Base-by-base conservation (phyloP, 495 filamentous ascomycete genomes). In the Penicillium daleae region DNA sequence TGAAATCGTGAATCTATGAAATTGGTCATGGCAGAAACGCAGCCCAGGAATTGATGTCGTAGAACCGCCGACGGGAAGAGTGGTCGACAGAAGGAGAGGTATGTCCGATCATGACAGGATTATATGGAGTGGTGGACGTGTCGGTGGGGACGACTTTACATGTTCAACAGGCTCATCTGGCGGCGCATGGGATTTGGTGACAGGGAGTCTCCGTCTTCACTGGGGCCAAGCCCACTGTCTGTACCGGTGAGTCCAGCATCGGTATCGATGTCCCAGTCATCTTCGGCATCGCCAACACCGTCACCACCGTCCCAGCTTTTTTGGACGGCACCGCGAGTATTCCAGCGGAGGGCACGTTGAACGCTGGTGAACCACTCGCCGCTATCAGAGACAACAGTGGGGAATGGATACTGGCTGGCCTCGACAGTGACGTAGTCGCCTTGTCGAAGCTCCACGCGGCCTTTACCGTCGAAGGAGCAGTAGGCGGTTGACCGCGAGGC, bases 291-390 rank as follows among this genome's bases (percentile, higher is more conserved):
- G 26, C 66, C 64, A 24, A 67, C 68, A 4, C 60, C 72, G 21
- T 71, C 66, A 7, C 68, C 72, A 7, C 80, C 82, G 29, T 86
- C 85, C 79, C 91, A 97, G 44, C 83, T 87, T 72, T 96, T 96
- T 76, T 97, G 93, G 61, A 87, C 85, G 13, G 92, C 92, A 24
- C 90, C 91, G 55, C 95, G 84, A 12, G 85, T 91, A 72, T 97
- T 97, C 95, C 95, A 99, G 52, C 93, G 85, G 60, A 99, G 82
- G 1, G 95, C 96, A 42, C 93, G 84, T 51, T 88, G 88, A 24
- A 99, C 90, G 68, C 90, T 94, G 71, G 97, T 89, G 77, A 99
- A 97, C 95, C 95, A 99, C 70, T 98, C 92, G 9, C 87, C 87
- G 50, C 81, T 80, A 67, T 83, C 78, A 37, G 90, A 86, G 51